These are phyloP conservation scores for Rhizoctonia solani DNA, from an alignment of 1,284 basidiomycete species.

Conservation along the genomic window DNA sequence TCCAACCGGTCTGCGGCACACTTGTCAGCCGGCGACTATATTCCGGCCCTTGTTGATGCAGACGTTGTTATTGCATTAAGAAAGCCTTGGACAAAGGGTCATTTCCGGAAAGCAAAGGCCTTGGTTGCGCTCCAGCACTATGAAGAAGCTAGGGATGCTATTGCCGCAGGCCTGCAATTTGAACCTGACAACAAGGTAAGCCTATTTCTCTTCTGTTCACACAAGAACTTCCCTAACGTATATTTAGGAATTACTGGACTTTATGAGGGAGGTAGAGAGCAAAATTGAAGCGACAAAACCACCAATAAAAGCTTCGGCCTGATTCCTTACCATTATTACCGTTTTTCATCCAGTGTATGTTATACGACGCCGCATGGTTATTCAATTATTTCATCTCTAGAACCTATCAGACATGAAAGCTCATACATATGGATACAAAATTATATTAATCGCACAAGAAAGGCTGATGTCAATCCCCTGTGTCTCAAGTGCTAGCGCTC, in stretches of 20 bases:
- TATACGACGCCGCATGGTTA: background rate
- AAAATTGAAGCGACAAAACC: slow-evolving; percentile 33
- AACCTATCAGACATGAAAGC: too few relatives aligned
- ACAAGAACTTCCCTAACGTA: background rate
- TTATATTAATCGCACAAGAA: too few relatives aligned
- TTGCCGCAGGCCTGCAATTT: slow-evolving; percentile 83
- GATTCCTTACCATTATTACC: background rate
- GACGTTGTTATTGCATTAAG: slow-evolving; percentile 87
- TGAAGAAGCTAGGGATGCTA: slow-evolving; percentile 81
- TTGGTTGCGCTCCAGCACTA: slow-evolving; percentile 73
- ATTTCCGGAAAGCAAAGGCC: slow-evolving; percentile 91
- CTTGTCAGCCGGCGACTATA: slow-evolving; percentile 73
- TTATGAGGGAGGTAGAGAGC: slow-evolving; percentile 40
- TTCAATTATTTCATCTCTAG: background rate
- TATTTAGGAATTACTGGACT: slow-evolving; percentile 40
- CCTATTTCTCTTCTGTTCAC: slow-evolving; percentile 33
- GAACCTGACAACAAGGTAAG: slow-evolving; percentile 82
- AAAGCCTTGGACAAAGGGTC: slow-evolving; percentile 91
- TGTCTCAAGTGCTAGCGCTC: too few relatives aligned
- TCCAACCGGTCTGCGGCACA: slow-evolving; percentile 92
- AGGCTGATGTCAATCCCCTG: too few relatives aligned
- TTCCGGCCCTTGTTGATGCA: slow-evolving; percentile 87
- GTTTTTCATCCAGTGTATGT: slow-evolving; percentile 17
- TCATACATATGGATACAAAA: background rate
- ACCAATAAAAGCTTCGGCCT: background rate